phyloP scores from a whole-genome alignment of 768 basidiomycete species.

The Phaffia australis region DNA sequence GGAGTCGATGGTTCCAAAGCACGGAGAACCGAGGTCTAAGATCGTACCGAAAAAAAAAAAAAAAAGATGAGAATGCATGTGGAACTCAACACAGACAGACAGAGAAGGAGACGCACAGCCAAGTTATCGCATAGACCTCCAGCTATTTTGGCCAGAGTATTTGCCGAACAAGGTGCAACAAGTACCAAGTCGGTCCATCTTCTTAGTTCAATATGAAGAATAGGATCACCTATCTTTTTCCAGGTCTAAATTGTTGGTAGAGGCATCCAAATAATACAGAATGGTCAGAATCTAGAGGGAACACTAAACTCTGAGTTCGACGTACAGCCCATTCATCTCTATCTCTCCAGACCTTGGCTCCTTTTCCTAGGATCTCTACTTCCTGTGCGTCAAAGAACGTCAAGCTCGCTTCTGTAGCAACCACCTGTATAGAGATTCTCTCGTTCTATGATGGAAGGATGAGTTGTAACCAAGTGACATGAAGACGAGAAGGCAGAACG shows the following conservation, averaged over 20 bases:
- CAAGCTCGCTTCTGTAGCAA: constrained; percentile 65
- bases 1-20: constrained; percentile 73
- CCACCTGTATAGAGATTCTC: constrained; percentile 68
- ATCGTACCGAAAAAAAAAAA: neutral
- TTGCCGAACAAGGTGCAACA: constrained; percentile 92
- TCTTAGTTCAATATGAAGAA: constrained; percentile 77
- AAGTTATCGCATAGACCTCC: constrained; percentile 83
- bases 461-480: neutral
- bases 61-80: neutral
- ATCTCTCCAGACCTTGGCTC: constrained; percentile 71
- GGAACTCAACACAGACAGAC: neutral
- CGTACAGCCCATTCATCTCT: constrained; percentile 72
- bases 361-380: constrained; percentile 41
- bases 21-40: constrained; percentile 54
- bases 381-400: constrained; percentile 58
- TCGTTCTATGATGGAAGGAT: constrained; percentile 47
- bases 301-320: neutral
- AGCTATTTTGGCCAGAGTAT: constrained; percentile 86
- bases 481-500: neutral
- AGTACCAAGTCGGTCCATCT: constrained; percentile 91
- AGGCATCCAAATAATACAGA: too few species aligned
- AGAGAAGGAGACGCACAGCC: constrained; percentile 34
- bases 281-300: neutral
- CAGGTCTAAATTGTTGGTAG: constrained; percentile 31
- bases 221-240: constrained; percentile 75